A percentile compares a stretch with the other conserved stretches of the same genome.
These are phyloP conservation scores for Neoconidiobolus thromboides DNA, from an alignment of 371 early-diverging fungal genomes.

Conservation along the genomic window DNA sequence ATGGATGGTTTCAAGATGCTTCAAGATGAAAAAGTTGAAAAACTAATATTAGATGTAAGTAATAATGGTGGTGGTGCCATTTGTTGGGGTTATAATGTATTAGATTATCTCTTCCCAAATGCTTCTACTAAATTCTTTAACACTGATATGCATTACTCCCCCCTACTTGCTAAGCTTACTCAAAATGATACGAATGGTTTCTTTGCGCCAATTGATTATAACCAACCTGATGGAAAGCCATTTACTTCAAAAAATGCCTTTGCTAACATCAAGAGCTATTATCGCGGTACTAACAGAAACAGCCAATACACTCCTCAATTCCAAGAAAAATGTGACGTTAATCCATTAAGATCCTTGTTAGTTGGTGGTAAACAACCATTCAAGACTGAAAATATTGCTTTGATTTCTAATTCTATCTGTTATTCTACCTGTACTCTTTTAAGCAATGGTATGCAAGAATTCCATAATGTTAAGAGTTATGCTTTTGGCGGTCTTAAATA, in stretches of 20 bases:
- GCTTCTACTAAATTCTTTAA: neutral
- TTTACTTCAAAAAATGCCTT: neutral
- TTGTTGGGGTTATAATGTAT: neutral
- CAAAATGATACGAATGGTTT: neutral
- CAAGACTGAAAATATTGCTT: neutral
- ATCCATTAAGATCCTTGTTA: neutral
- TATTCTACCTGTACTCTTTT: neutral
- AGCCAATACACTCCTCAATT: neutral
- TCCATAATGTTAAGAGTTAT: neutral
- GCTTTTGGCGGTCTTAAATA: neutral
- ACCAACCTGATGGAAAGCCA: neutral
- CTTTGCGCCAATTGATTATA: neutral
- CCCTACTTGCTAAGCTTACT: neutral
- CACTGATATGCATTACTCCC: neutral
- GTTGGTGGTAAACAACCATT: neutral
- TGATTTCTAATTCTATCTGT: neutral
- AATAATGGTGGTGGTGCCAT: slow-evolving; percentile 2
- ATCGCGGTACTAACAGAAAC: neutral
- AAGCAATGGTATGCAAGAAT: neutral
- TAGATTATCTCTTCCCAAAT: neutral
- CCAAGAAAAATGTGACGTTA: neutral
- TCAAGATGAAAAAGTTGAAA: neutral
- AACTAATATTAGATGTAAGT: neutral
- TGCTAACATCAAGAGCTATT: neutral
- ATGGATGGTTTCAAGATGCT: neutral